Base-by-base conservation (phyloP, 495 filamentous ascomycete genomes). In the Oleoguttula mirabilis region DNA sequence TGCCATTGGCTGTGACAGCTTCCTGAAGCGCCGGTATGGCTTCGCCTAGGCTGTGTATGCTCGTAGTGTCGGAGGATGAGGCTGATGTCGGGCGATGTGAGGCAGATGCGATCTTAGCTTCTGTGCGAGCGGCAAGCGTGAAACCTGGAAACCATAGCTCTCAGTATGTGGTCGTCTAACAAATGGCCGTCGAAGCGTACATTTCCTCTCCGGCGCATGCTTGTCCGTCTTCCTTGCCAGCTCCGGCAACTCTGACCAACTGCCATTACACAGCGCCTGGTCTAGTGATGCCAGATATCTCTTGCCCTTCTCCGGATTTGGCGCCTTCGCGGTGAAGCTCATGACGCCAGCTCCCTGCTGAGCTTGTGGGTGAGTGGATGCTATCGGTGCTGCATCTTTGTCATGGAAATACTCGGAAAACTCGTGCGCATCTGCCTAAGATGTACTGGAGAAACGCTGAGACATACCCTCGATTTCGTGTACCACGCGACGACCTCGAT, bases 201-300 rank as follows among this genome's bases (percentile, higher is more conserved):
- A 95, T 58, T 72, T 72, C 55, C 81, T 77, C 23, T 88, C 77
- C 33, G 86, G 80, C 46, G 86, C 84, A 72, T 96, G 88, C 56
- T 96, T 95, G 53, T 76, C 80, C 46, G 95, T 73, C 63, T 98
- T 96, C 51, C 86, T 75, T 51, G 83, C 76, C 46, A 94, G 67
- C 64, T 95, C 90, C 21, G 81, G 82, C n/a, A 95, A 72, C 21
- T 82, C 82, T 47, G 82, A 72, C 90, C 90, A 98, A 55, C 73
- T 77, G 21, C 84, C 85, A 55, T 88, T 76, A 57, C 83, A 90
- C 44, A 90, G 81, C 50, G 85, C 84, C 51, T 75, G 72, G 56
- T 96, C 84, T 50, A 98, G 75, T 63, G 74, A 75, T 56, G 71
- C 67, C 51, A 88, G 68, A 61, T 94, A 94, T 54, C 77, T 74